Percentiles rank a stretch among this genome's conserved stretches.
phyloP scores from a whole-genome alignment of 768 basidiomycete genomes.

The Tylopilus vinaceipallidus region DNA sequence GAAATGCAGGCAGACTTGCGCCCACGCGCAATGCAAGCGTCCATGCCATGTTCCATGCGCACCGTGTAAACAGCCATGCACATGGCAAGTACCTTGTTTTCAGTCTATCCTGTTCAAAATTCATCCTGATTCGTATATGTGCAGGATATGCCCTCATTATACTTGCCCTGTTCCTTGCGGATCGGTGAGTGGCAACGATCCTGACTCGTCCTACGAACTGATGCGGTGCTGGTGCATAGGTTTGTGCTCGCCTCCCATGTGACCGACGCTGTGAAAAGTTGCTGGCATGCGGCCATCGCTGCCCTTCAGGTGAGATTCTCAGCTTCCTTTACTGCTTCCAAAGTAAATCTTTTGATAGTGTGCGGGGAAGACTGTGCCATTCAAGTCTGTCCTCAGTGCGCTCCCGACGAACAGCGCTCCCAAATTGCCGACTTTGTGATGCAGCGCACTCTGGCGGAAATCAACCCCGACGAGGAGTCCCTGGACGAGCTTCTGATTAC shows the following conservation, averaged over 20 bases:
- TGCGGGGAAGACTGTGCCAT: conserved; percentile 62
- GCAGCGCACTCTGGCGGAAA: conserved; percentile 47
- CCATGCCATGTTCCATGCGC: conserved; percentile 55
- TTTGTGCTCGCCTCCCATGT: conserved; percentile 66
- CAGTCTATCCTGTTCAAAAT: not conserved
- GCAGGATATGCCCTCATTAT: conserved; percentile 53
- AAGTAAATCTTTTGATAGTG: conserved; percentile 37
- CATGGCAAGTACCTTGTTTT: conserved; percentile 39
- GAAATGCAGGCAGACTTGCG: conserved; percentile 52
- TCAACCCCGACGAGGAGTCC: conserved; percentile 38
- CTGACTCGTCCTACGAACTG: not conserved
- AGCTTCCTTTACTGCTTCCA: not conserved
- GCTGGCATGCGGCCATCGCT: conserved; percentile 59
- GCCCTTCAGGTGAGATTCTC: conserved; percentile 55
- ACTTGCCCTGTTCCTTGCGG: conserved; percentile 64
- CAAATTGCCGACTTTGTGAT: conserved; percentile 61
- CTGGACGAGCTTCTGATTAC: conserved; percentile 58
- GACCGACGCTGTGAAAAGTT: conserved; percentile 48
- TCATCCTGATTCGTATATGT: conserved; percentile 1
- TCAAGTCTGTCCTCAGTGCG: conserved; percentile 56
- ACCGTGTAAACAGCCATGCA: conserved; percentile 61
- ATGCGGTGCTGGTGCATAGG: conserved; percentile 32
- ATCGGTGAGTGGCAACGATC: conserved; percentile 44
- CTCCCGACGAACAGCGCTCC: conserved; percentile 34
- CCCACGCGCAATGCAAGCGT: conserved; percentile 47